Percentiles rank a stretch among this genome's conserved stretches.
phyloP scores from a whole-genome alignment of 2,329 filamentous ascomycete genomes.

The Colletotrichum sp. region DNA sequence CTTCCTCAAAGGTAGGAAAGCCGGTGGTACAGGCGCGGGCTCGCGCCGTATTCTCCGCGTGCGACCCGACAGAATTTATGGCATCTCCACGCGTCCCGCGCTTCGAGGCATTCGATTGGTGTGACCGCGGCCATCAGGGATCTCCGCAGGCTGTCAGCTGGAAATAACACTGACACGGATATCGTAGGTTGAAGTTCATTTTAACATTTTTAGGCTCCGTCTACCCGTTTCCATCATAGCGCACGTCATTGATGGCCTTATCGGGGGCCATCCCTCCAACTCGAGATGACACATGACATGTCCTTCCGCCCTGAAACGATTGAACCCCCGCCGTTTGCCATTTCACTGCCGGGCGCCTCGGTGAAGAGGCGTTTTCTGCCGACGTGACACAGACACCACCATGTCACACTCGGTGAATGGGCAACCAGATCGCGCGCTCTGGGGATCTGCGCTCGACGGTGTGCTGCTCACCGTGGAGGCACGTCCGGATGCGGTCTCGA shows the following conservation, averaged over 20 bases:
- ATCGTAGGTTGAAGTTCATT: not conserved
- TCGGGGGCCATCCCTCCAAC: not conserved
- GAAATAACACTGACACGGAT: not conserved
- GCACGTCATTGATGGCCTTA: not conserved
- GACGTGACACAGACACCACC: not conserved
- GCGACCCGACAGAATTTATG: not conserved
- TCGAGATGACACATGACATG: not conserved
- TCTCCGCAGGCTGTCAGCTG: not conserved
- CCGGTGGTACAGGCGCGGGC: not conserved
- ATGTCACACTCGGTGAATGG: not conserved
- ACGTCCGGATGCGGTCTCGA: not conserved
- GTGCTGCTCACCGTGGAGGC: not conserved
- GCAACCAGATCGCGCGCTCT: conserved; percentile 7
- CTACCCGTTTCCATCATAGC: not conserved
- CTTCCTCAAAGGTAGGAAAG: not conserved
- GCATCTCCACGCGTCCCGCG: not conserved
- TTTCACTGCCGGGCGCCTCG: not conserved
- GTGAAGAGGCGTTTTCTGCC: not conserved
- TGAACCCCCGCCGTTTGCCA: not conserved
- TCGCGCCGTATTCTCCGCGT: not conserved
- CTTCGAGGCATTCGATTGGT: not conserved
- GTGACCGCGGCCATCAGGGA: not conserved
- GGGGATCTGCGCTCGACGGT: not conserved
- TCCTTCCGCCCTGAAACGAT: not conserved
- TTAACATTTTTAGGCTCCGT: not conserved